Conservation (phyloP, 306 rosid genomes). For the Acacia confusa region DNA sequence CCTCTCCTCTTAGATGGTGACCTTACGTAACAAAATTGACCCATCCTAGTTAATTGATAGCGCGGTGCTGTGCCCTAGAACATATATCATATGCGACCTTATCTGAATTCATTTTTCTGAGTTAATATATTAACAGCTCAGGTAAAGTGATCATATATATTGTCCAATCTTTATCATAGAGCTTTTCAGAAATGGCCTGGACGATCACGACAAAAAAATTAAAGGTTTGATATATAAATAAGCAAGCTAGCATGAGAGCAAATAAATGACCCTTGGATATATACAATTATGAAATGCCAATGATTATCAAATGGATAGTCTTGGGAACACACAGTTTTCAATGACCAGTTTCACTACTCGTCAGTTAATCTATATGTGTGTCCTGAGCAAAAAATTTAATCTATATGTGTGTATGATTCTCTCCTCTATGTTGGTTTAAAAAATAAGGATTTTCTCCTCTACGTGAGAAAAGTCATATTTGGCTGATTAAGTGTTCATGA, state of each 20-base stretch:
- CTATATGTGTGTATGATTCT: neutral
- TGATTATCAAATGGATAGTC: neutral
- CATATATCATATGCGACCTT: neutral
- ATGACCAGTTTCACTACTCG: neutral
- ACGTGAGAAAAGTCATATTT: conserved; percentile 7
- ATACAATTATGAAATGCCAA: conserved; percentile 10
- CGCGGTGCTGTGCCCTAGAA: conserved; percentile 53
- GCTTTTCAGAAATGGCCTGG: neutral
- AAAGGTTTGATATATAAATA: neutral
- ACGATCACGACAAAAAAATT: neutral
- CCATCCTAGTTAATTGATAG: conserved; percentile 42
- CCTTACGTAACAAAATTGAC: conserved; percentile 54
- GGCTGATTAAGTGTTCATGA: neutral
- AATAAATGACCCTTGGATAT: neutral
- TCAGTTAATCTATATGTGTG: conserved; percentile 11
- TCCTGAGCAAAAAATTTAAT: too few species aligned
- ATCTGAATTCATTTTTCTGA: conserved; percentile 25
- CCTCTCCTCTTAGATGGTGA: conserved; percentile 63
- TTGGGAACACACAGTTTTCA: neutral
- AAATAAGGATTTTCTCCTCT: neutral
- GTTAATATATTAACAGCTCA: neutral
- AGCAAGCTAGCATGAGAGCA: neutral
- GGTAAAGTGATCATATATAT: conserved; percentile 15
- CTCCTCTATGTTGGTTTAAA: neutral
- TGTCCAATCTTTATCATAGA: conserved; percentile 12